These are phyloP conservation scores for Mortierella sp. DNA, from an alignment of 371 early-diverging fungal species.

Conservation along the genomic window DNA sequence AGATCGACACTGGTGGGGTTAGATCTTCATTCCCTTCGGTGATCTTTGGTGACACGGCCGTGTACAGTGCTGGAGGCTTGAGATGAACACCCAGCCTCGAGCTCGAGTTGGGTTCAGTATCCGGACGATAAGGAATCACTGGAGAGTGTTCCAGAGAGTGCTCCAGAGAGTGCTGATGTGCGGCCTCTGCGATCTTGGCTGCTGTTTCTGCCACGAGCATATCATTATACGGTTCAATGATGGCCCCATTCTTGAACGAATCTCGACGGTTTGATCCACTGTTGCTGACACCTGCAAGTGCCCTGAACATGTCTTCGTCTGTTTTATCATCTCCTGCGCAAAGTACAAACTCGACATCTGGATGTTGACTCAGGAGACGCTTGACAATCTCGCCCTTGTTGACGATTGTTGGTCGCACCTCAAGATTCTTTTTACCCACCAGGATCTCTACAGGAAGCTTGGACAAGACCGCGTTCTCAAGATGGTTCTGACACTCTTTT, in stretches of 20 bases:
- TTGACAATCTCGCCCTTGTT: conserved; percentile 96
- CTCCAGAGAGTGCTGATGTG: conserved; percentile 17
- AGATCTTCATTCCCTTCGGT: conserved; percentile 6
- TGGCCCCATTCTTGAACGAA: conserved; percentile 9
- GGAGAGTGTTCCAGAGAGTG: conserved; percentile 18
- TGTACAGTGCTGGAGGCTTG: neutral
- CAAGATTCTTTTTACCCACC: conserved; percentile 96
- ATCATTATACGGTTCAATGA: conserved; percentile 29
- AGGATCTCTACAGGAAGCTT: conserved; percentile 94
- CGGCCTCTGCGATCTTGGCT: conserved; percentile 39
- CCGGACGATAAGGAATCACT: conserved; percentile 4
- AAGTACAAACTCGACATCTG: conserved; percentile 84
- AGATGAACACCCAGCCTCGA: neutral
- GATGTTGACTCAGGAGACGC: conserved; percentile 67
- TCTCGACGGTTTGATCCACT: conserved; percentile 10
- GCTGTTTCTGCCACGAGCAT: conserved; percentile 32
- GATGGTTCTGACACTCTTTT: conserved; percentile 91
- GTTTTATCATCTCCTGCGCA: conserved; percentile 98
- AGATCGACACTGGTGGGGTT: neutral
- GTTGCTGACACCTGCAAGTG: conserved; percentile 51
- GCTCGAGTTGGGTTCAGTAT: neutral
- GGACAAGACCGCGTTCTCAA: conserved; percentile 87
- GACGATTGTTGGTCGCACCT: conserved; percentile 83
- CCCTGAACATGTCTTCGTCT: conserved; percentile 96
- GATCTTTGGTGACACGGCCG: too few species aligned